These are phyloP conservation scores for Medakamo hakoo DNA, from an alignment of 139 green algal species.

Conservation along the genomic window DNA sequence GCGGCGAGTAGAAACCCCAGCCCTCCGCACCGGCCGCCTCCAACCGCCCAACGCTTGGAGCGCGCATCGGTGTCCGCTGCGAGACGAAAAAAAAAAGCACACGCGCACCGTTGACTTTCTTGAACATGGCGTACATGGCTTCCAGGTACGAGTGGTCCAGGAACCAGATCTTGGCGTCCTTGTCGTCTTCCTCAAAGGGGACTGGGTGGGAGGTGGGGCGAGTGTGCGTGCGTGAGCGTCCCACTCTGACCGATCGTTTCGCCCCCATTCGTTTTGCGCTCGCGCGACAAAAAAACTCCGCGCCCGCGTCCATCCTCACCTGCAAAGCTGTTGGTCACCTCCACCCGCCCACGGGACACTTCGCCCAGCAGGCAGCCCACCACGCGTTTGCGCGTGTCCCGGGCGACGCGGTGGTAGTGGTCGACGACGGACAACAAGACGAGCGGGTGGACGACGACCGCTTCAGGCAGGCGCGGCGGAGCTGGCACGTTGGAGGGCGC, in stretches of 20 bases:
- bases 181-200: constrained; percentile 97
- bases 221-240: not conserved
- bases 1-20: too few relatives aligned
- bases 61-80: too few relatives aligned
- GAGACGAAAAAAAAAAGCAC: too few relatives aligned
- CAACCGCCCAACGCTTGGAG: too few relatives aligned
- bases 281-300: not conserved
- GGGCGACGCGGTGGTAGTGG: constrained; percentile 93
- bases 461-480: constrained; percentile 30
- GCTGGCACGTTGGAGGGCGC: too few relatives aligned
- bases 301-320: constrained; percentile 20
- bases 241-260: not conserved
- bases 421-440: constrained; percentile 95
- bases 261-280: not conserved
- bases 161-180: constrained; percentile 94
- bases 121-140: constrained; percentile 96
- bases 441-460: constrained; percentile 84
- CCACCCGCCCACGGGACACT: constrained; percentile 58
- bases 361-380: constrained; percentile 90
- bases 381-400: constrained; percentile 88
- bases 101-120: constrained; percentile 90
- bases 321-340: constrained; percentile 96
- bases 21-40: too few relatives aligned
- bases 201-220: constrained; percentile 31
- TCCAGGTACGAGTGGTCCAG: constrained; percentile 97